Evolutionary conservation across 2,329 filamentous ascomycete species (phyloP).

Genomic region (Trichoderma guizhouense): DNA sequence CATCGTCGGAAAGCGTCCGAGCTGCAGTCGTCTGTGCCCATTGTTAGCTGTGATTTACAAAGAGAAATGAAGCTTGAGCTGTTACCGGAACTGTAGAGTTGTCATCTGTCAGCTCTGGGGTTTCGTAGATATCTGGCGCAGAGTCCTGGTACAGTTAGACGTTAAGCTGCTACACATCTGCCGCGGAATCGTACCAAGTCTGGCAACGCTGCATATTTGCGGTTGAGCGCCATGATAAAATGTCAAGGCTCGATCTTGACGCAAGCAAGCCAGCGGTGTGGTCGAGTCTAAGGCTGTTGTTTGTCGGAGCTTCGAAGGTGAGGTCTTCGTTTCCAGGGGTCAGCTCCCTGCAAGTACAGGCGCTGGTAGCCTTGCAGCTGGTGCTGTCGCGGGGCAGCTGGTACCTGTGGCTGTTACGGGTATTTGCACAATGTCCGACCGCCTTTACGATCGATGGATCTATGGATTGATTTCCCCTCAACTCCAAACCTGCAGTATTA

Average conservation of each 20-base stretch:
- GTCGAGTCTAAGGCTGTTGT: neutral
- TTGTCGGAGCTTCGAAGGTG: neutral
- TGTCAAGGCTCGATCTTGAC: neutral
- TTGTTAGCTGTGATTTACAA: slow-evolving; percentile 24
- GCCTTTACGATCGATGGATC: neutral
- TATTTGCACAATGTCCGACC: neutral
- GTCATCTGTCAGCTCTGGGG: slow-evolving; percentile 87
- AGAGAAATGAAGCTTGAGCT: slow-evolving; percentile 14
- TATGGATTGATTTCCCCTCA: neutral
- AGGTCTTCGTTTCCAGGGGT: neutral
- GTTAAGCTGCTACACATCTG: slow-evolving; percentile 15
- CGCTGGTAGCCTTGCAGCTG: neutral
- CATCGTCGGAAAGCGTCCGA: slow-evolving; percentile 59
- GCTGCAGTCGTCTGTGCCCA: slow-evolving; percentile 50
- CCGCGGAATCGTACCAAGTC: slow-evolving; percentile 59
- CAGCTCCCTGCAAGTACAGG: neutral
- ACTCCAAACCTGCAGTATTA: neutral
- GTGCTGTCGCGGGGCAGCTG: neutral
- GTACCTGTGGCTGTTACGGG: neutral
- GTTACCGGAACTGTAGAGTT: slow-evolving; percentile 78
- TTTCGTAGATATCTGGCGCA: slow-evolving; percentile 94
- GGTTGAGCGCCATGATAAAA: slow-evolving; percentile 65
- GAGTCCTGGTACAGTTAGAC: slow-evolving; percentile 62
- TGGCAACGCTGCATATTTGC: slow-evolving; percentile 78
- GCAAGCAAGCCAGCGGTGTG: neutral